phyloP scores from a whole-genome alignment of 768 basidiomycete species.

The Leccinum subtestaceum region DNA sequence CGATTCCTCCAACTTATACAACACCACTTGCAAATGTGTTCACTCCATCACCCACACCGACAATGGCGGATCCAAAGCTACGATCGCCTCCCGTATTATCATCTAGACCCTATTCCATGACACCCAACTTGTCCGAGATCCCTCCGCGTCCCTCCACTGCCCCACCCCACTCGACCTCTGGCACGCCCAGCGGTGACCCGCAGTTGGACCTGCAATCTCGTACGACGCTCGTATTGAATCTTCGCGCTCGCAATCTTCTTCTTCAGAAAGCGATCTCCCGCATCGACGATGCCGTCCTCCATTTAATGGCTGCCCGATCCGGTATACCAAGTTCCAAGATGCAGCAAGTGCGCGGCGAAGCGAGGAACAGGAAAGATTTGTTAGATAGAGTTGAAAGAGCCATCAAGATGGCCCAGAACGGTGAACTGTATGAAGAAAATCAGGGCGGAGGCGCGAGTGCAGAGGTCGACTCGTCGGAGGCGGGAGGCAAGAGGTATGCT shows the following conservation, averaged over 20 bases:
- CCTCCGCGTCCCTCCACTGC: constrained; percentile 29
- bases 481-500: constrained; percentile 17
- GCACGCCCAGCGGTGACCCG: constrained; percentile 10
- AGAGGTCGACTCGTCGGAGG: neutral
- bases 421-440: constrained; percentile 10
- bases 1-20: constrained; percentile 4
- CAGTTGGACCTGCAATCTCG: constrained; percentile 14
- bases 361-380: constrained; percentile 31
- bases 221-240: constrained; percentile 26
- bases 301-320: constrained; percentile 31
- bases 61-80: constrained; percentile 8
- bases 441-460: neutral
- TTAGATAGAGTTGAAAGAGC: constrained; percentile 29
- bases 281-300: constrained; percentile 32
- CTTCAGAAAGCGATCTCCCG: constrained; percentile 32
- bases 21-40: constrained; percentile 19
- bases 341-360: constrained; percentile 30
- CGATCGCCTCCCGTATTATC: constrained; percentile 4
- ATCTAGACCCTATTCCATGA: constrained; percentile 11
- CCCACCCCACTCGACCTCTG: constrained; percentile 23
- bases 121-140: constrained; percentile 7
- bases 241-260: constrained; percentile 31
- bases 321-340: constrained; percentile 31
- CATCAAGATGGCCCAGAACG: constrained; percentile 29
- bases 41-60: constrained; percentile 11